phyloP scores from a whole-genome alignment of 2,329 filamentous ascomycete species.

The Sclerotinia borealis region DNA sequence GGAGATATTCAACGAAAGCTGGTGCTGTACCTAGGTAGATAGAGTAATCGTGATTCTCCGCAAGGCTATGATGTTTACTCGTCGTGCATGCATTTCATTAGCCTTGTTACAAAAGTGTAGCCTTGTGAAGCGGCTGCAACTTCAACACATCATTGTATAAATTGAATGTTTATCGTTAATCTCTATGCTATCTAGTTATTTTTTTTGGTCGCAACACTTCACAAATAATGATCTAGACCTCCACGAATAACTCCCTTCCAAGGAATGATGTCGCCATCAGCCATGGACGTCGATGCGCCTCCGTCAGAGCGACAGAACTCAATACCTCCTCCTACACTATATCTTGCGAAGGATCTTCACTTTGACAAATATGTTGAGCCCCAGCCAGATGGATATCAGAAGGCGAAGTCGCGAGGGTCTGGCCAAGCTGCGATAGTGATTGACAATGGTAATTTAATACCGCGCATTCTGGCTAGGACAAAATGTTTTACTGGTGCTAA shows the following conservation, averaged over 20 bases:
- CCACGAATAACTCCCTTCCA: conserved; percentile 1
- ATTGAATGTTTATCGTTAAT: neutral
- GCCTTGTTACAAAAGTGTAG: neutral
- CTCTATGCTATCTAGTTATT: neutral
- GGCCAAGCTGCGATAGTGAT: conserved; percentile 80
- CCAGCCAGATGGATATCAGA: conserved; percentile 57
- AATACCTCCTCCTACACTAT: conserved; percentile 49
- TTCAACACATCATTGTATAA: neutral
- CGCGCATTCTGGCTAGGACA: neutral
- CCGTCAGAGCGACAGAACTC: conserved; percentile 41
- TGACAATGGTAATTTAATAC: conserved; percentile 69
- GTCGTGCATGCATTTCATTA: neutral
- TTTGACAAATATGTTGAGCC: conserved; percentile 51
- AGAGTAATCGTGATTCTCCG: conserved; percentile 1
- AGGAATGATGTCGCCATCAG: conserved; percentile 31
- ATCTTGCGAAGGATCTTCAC: conserved; percentile 54
- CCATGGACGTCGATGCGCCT: conserved; percentile 26
- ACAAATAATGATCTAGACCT: conserved; percentile 6
- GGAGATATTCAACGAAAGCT: neutral
- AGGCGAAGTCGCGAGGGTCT: conserved; percentile 50
- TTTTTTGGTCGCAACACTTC: neutral
- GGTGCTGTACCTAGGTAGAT: neutral
- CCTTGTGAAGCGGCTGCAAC: conserved; percentile 1
- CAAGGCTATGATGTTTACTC: neutral
- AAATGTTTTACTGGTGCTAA: conserved; percentile 12